These are phyloP conservation scores for Arthrobotrys megalospora DNA, from an alignment of 2,329 filamentous ascomycete genomes.

Conservation along the genomic window DNA sequence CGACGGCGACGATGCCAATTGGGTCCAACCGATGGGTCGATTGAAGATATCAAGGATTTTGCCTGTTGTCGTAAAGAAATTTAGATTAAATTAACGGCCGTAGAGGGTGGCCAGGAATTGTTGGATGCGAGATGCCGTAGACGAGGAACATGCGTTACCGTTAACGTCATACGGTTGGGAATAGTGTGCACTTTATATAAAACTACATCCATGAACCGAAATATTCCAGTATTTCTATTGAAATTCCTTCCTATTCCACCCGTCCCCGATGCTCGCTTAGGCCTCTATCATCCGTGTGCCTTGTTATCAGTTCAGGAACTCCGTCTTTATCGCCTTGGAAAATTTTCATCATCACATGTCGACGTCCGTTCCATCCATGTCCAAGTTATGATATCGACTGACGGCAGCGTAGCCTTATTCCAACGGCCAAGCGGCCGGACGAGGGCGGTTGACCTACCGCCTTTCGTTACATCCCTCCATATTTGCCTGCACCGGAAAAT, in stretches of 20 bases:
- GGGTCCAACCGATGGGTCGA: constrained; percentile 1
- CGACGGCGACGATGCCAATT: constrained; percentile 30
- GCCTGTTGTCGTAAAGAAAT: constrained; percentile 15
- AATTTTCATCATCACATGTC: constrained; percentile 21
- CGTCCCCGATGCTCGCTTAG: constrained; percentile 22
- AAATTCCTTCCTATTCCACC: constrained; percentile 41
- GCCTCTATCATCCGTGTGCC: background rate
- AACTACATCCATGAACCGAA: constrained; percentile 10
- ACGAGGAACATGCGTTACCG: constrained; percentile 23
- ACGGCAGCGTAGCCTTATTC: constrained; percentile 34
- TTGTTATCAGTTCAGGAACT: constrained; percentile 14
- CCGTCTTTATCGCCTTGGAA: background rate
- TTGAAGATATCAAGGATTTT: constrained; percentile 44
- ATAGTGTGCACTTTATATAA: constrained; percentile 52
- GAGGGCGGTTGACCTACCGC: constrained; percentile 3
- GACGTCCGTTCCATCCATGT: background rate
- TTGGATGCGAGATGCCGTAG: constrained; percentile 32
- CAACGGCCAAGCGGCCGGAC: constrained; percentile 9
- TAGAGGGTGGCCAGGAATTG: constrained; percentile 9
- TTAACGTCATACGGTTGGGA: constrained; percentile 45
- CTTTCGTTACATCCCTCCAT: constrained; percentile 34
- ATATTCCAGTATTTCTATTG: constrained; percentile 2
- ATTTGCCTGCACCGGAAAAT: constrained; percentile 34
- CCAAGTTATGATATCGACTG: background rate
- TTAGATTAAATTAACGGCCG: background rate